phyloP scores from a whole-genome alignment of 2,329 filamentous ascomycete genomes.

The Clathrospora elynae region DNA sequence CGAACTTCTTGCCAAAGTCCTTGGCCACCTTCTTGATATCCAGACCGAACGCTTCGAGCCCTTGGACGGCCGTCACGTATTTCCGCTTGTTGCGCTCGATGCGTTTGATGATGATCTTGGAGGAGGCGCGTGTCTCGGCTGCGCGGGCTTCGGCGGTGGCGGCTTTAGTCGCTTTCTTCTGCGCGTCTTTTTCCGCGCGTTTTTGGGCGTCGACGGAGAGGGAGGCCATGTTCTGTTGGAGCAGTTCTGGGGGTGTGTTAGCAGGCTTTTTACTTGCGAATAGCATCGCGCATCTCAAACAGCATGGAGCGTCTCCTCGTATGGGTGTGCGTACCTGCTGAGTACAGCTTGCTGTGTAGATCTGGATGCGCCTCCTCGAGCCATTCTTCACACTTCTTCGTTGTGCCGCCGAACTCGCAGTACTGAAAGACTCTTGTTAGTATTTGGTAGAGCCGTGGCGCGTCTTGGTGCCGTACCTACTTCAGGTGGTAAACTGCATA shows the following conservation, averaged over 20 bases:
- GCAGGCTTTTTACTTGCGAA: not conserved
- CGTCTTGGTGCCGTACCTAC: constrained; percentile 56
- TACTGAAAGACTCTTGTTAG: constrained; percentile 65
- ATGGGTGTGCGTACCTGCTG: constrained; percentile 65
- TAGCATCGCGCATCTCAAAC: not conserved
- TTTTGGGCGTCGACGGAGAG: constrained; percentile 92
- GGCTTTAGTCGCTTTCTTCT: constrained; percentile 96
- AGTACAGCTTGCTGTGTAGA: constrained; percentile 82
- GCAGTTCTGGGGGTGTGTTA: constrained; percentile 55
- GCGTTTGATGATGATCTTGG: constrained; percentile 88
- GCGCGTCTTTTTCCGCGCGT: constrained; percentile 91
- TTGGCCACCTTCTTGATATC: constrained; percentile 96
- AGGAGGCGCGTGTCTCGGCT: constrained; percentile 79
- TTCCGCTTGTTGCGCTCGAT: constrained; percentile 99
- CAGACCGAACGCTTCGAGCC: constrained; percentile 85
- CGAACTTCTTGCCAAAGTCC: constrained; percentile 98
- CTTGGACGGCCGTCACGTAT: constrained; percentile 89
- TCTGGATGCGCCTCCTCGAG: constrained; percentile 74
- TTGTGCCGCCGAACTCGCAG: constrained; percentile 96
- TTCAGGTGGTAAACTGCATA: constrained; percentile 70
- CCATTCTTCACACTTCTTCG: constrained; percentile 98
- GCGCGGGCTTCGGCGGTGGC: constrained; percentile 84
- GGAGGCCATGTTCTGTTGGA: constrained; percentile 81
- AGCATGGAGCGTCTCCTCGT: not conserved
- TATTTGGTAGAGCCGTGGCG: not conserved